Percentiles rank a stretch among this genome's conserved stretches.
phyloP scores from a whole-genome alignment of 2,329 filamentous ascomycete genomes.

The Sordariomycetes sp. region DNA sequence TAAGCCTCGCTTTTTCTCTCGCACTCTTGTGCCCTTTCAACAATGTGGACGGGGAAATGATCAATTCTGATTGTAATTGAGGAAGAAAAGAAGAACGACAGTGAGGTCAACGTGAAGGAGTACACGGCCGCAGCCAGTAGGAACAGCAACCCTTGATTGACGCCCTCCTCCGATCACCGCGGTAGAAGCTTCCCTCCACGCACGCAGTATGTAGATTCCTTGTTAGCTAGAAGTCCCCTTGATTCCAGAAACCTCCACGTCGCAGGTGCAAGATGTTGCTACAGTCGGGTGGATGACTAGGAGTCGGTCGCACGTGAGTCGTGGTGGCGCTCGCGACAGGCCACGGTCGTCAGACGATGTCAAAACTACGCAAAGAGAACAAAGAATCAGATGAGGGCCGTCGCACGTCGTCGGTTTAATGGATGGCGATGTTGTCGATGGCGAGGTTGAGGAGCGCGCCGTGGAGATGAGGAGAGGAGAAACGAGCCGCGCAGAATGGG shows the following conservation, averaged over 20 bases:
- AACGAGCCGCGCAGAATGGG: too few species aligned
- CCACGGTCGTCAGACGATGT: too few species aligned
- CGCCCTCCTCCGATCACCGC: slow-evolving; percentile 24
- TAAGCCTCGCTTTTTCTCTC: slow-evolving; percentile 19
- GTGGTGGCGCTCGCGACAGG: too few species aligned
- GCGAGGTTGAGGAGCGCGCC: too few species aligned
- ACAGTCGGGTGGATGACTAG: too few species aligned
- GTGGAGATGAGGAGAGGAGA: too few species aligned
- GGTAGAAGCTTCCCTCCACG: slow-evolving; percentile 19
- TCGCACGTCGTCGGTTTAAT: too few species aligned
- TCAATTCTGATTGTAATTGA: slow-evolving; percentile 43
- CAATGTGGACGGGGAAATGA: slow-evolving; percentile 28
- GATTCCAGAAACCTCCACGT: neutral
- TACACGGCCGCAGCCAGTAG: slow-evolving; percentile 28
- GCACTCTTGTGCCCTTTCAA: slow-evolving; percentile 27
- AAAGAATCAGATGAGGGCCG: too few species aligned
- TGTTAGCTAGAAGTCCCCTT: slow-evolving; percentile 16
- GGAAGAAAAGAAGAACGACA: slow-evolving; percentile 21
- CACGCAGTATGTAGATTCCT: slow-evolving; percentile 13
- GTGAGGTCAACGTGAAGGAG: slow-evolving; percentile 26
- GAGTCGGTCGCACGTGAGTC: too few species aligned
- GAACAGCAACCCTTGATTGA: slow-evolving; percentile 21
- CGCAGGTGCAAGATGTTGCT: neutral
- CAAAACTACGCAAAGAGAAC: too few species aligned
- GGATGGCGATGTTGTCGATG: too few species aligned